A percentile compares a stretch with the other conserved stretches of the same genome.
phyloP scores from a whole-genome alignment of 495 filamentous ascomycete genomes.

The Hypomontagnella monticulosa region DNA sequence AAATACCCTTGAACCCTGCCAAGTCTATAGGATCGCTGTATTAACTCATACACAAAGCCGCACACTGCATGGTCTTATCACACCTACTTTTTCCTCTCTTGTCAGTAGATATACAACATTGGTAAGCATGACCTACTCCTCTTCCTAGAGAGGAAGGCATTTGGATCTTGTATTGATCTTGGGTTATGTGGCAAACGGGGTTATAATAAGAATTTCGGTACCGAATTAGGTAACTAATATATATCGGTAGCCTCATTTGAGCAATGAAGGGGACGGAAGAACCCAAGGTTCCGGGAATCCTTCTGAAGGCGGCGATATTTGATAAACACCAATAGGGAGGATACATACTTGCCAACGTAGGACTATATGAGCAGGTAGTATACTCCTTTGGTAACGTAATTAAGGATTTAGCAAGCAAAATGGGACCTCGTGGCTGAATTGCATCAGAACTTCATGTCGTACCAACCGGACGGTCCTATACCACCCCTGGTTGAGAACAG shows the following conservation, averaged over 20 bases:
- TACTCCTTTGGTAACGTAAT: no score
- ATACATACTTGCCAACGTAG: not conserved
- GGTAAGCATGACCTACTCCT: not conserved
- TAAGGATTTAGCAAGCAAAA: no score
- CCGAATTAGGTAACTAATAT: not conserved
- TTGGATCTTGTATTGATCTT: not conserved
- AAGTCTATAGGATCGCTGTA: conserved; percentile 15
- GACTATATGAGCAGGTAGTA: not conserved
- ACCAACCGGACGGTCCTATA: not conserved
- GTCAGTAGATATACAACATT: conserved; percentile 1
- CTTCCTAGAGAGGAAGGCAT: not conserved
- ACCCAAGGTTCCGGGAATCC: no score
- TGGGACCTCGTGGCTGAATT: not conserved
- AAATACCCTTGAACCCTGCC: conserved; percentile 36
- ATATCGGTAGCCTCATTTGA: not conserved
- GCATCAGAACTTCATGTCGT: not conserved
- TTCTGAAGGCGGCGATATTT: no score
- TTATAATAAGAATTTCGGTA: not conserved
- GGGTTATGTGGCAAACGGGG: not conserved
- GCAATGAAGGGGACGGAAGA: not conserved
- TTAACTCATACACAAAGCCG: conserved; percentile 14
- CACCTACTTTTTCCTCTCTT: conserved; percentile 5
- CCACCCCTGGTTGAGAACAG: not conserved
- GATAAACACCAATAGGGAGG: no score
- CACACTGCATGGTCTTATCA: conserved; percentile 26